phyloP scores from a whole-genome alignment of 192 early-diverging fungal species.

The Backusella circina region DNA sequence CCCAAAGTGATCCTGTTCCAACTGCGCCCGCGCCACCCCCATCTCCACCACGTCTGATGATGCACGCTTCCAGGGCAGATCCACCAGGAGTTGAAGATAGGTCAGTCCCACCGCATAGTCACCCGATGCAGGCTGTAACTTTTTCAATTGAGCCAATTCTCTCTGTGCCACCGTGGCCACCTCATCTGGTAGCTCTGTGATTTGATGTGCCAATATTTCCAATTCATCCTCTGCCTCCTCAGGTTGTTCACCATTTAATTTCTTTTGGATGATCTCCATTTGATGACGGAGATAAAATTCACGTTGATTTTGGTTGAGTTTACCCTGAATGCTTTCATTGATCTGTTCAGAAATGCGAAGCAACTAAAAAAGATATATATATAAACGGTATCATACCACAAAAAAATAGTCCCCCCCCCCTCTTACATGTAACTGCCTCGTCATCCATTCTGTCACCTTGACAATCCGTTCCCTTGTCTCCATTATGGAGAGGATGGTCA shows the following conservation, averaged over 20 bases:
- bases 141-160: slow-evolving; percentile 65
- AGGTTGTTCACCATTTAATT: slow-evolving; percentile 53
- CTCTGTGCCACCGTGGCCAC: slow-evolving; percentile 51
- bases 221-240: slow-evolving; percentile 54
- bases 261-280: slow-evolving; percentile 76
- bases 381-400: not conserved
- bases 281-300: slow-evolving; percentile 78
- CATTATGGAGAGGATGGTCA: slow-evolving; percentile 49
- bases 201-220: slow-evolving; percentile 46
- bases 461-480: slow-evolving; percentile 59
- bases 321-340: slow-evolving; percentile 65
- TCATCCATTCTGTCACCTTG: slow-evolving; percentile 55
- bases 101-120: slow-evolving; percentile 74
- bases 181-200: slow-evolving; percentile 58
- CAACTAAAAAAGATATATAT: not conserved
- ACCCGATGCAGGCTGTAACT: slow-evolving; percentile 66
- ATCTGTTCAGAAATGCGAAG: slow-evolving; percentile 72
- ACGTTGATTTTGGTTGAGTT: slow-evolving; percentile 74
- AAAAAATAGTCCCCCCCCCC: too few species aligned
- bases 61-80: slow-evolving; percentile 72
- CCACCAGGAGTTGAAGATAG: slow-evolving; percentile 70
- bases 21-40: slow-evolving; percentile 49
- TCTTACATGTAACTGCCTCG: slow-evolving; percentile 64
- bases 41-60: slow-evolving; percentile 69
- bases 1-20: slow-evolving; percentile 81